Percentiles rank a stretch among this genome's conserved stretches.
Evolutionary conservation across 192 early-diverging fungal species (phyloP).

Genomic region (Mortierella hygrophila): DNA sequence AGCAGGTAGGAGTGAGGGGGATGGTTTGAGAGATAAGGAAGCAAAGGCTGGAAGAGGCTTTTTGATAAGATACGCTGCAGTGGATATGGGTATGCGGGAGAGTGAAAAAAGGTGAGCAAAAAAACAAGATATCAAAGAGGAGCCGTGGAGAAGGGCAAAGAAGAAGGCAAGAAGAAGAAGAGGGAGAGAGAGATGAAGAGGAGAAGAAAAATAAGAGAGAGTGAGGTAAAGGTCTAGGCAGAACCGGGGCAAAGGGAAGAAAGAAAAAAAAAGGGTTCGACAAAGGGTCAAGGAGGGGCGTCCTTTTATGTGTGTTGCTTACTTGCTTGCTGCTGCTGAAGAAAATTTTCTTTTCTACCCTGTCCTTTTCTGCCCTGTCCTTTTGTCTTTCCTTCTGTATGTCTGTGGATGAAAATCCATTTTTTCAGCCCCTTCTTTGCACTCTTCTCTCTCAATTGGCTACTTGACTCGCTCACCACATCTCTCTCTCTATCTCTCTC

Average conservation of each 20-base stretch:
- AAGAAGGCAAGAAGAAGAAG: not conserved
- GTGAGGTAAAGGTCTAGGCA: not conserved
- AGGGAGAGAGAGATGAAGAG: not conserved
- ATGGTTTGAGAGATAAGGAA: not conserved
- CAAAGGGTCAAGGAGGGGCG: not conserved
- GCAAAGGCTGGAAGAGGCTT: not conserved
- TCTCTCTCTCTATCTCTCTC: not conserved
- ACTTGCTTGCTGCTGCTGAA: not conserved
- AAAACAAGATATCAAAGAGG: not conserved
- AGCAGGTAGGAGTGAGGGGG: not conserved
- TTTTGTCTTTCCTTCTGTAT: too few relatives aligned
- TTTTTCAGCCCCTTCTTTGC: not conserved
- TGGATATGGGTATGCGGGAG: not conserved
- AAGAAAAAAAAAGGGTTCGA: too few relatives aligned
- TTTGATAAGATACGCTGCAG: not conserved
- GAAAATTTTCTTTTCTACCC: not conserved
- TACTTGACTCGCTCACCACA: not conserved
- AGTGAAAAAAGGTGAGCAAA: not conserved
- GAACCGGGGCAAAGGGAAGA: not conserved
- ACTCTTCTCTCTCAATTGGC: not conserved
- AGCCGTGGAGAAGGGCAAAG: not conserved
- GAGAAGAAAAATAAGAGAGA: not conserved
- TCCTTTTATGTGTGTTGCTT: not conserved
- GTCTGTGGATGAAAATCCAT: not conserved
- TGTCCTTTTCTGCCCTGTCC: too few relatives aligned